A percentile compares a stretch with the other conserved stretches of the same genome.
These are phyloP conservation scores for Exutisphaerella laricina DNA, from an alignment of 2,329 filamentous ascomycete genomes.

Conservation along the genomic window DNA sequence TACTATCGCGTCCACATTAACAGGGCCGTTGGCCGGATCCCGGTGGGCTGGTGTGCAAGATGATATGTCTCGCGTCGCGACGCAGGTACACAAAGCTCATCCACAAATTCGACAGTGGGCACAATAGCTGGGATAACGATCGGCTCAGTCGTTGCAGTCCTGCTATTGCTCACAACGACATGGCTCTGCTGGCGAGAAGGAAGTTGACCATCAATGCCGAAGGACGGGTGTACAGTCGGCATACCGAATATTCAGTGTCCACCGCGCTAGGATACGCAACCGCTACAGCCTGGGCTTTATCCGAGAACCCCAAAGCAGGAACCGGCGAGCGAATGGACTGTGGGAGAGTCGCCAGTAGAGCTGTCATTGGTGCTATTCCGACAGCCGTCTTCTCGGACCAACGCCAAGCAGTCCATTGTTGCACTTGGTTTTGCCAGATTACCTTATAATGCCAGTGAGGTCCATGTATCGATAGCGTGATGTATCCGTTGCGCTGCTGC, in stretches of 20 bases:
- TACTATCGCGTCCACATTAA: too few relatives aligned
- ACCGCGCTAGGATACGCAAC: neutral
- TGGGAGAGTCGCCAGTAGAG: neutral
- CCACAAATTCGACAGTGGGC: neutral
- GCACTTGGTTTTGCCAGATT: neutral
- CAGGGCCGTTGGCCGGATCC: too few relatives aligned
- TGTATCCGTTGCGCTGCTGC: neutral
- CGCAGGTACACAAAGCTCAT: too few relatives aligned
- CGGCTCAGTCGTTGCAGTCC: neutral
- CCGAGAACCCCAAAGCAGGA: neutral
- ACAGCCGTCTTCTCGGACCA: neutral
- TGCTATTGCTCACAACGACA: neutral
- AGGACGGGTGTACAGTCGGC: neutral
- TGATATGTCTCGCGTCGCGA: too few relatives aligned
- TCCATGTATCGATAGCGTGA: neutral
- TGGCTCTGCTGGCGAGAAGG: neutral
- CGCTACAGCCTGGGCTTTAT: neutral
- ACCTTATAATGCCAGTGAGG: neutral
- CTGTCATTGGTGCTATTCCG: neutral
- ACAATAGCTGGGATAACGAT: neutral
- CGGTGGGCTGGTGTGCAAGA: too few relatives aligned
- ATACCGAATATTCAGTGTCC: neutral
- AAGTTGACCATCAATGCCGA: neutral
- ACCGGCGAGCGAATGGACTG: neutral
- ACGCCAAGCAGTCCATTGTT: neutral